Conservation (phyloP, 768 basidiomycete genomes). For the Mycena kentingensis region DNA sequence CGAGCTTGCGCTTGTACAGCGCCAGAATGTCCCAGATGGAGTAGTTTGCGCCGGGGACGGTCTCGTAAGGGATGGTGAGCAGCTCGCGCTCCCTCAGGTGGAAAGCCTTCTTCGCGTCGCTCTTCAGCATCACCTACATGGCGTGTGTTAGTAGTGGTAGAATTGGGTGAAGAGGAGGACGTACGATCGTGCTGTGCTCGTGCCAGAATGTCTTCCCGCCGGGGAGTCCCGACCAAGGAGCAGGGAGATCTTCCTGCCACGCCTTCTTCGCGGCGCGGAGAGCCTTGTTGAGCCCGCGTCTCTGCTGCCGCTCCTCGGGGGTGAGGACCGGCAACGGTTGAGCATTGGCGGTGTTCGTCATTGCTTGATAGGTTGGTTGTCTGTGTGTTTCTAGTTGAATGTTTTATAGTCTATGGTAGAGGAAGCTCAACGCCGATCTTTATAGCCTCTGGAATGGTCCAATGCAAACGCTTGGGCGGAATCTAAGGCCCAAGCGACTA, state of each 20-base stretch:
- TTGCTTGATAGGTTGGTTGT: too few species aligned
- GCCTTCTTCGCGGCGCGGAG: background rate
- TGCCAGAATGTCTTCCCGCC: background rate
- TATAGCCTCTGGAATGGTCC: too few species aligned
- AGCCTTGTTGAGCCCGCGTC: background rate
- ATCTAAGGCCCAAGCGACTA: too few species aligned
- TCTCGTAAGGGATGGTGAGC: constrained; percentile 1
- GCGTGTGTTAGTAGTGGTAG: background rate
- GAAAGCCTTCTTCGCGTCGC: background rate
- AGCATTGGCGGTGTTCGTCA: too few species aligned
- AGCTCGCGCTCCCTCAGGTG: background rate
- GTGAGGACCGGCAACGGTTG: background rate
- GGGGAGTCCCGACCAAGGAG: background rate
- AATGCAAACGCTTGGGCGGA: too few species aligned
- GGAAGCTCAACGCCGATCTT: too few species aligned
- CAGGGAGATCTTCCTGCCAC: background rate
- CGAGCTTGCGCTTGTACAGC: constrained; percentile 10
- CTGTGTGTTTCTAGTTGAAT: too few species aligned
- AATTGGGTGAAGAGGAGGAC: background rate
- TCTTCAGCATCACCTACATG: background rate
- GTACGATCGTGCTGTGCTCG: background rate
- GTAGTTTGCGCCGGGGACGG: constrained; percentile 2
- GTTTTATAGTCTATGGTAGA: too few species aligned
- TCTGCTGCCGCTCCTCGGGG: background rate
- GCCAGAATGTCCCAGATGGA: background rate